These are phyloP conservation scores for Russula ochroleuca DNA, from an alignment of 768 basidiomycete genomes.

Conservation along the genomic window DNA sequence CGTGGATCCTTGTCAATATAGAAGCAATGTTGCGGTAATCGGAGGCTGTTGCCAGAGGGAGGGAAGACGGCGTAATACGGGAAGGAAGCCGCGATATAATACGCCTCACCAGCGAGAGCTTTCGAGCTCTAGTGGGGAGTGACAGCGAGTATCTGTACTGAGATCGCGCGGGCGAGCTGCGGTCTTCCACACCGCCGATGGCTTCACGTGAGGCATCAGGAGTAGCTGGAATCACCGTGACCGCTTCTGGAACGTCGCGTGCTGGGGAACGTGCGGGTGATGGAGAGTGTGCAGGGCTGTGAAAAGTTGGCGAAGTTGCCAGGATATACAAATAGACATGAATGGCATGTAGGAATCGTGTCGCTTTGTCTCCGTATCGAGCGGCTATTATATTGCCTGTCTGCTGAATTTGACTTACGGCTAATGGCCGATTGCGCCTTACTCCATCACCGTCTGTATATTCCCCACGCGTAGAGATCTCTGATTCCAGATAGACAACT, in stretches of 20 bases:
- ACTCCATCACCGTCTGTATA: conserved; percentile 43
- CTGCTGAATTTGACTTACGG: conserved; percentile 50
- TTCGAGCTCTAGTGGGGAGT: conserved; percentile 49
- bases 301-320: conserved; percentile 61
- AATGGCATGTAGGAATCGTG: conserved; percentile 70
- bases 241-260: conserved; percentile 22
- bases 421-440: conserved; percentile 43
- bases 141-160: conserved; percentile 46
- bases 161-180: conserved; percentile 35
- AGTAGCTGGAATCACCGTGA: conserved; percentile 24
- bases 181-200: conserved; percentile 33
- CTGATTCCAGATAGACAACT: conserved; percentile 69
- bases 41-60: conserved; percentile 53
- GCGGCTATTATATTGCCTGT: conserved; percentile 44
- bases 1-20: conserved; percentile 62
- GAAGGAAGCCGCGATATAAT: conserved; percentile 48
- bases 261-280: conserved; percentile 37
- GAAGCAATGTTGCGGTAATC: conserved; percentile 73
- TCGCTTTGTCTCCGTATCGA: conserved; percentile 57
- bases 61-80: conserved; percentile 40
- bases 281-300: conserved; percentile 39
- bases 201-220: conserved; percentile 34
- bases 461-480: conserved; percentile 65
- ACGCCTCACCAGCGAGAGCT: conserved; percentile 50
- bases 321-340: conserved; percentile 80